phyloP scores from a whole-genome alignment of 768 basidiomycete genomes.

The Cubamyces lactineus region DNA sequence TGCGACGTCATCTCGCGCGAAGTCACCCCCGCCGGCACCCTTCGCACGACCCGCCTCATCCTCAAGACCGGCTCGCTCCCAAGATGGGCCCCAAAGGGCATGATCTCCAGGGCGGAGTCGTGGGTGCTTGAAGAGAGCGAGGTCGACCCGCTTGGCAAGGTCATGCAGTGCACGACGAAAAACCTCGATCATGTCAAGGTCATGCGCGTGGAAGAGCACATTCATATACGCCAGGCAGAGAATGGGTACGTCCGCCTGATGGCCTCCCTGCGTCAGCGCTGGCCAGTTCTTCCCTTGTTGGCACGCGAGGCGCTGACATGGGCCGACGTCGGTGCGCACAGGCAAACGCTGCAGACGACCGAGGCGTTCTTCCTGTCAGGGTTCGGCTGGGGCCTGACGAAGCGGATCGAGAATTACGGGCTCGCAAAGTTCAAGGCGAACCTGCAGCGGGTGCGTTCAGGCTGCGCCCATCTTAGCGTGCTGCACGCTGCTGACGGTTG shows the following conservation, averaged over 20 bases:
- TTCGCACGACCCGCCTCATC: constrained; percentile 88
- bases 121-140: constrained; percentile 97
- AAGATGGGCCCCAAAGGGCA: constrained; percentile 85
- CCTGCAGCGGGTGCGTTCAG: constrained; percentile 68
- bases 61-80: constrained; percentile 92
- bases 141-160: constrained; percentile 81
- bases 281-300: no score
- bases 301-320: no score
- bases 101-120: constrained; percentile 82
- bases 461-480: constrained; percentile 16
- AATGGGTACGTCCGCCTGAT: constrained; percentile 60
- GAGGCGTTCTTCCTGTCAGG: constrained; percentile 87
- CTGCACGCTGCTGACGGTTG: constrained; percentile 13
- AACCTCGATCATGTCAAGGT: constrained; percentile 95
- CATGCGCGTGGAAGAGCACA: constrained; percentile 89
- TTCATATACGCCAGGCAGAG: constrained; percentile 65
- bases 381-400: constrained; percentile 90
- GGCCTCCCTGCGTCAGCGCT: neutral
- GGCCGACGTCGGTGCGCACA: constrained; percentile 31
- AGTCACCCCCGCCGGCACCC: constrained; percentile 70
- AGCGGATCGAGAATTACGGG: constrained; percentile 85
- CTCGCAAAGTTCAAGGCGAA: constrained; percentile 85
- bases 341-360: constrained; percentile 82
- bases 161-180: constrained; percentile 77
- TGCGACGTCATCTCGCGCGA: constrained; percentile 93